Evolutionary conservation across 2,329 filamentous ascomycete genomes (phyloP).

Genomic region (Colletotrichum cereale): DNA sequence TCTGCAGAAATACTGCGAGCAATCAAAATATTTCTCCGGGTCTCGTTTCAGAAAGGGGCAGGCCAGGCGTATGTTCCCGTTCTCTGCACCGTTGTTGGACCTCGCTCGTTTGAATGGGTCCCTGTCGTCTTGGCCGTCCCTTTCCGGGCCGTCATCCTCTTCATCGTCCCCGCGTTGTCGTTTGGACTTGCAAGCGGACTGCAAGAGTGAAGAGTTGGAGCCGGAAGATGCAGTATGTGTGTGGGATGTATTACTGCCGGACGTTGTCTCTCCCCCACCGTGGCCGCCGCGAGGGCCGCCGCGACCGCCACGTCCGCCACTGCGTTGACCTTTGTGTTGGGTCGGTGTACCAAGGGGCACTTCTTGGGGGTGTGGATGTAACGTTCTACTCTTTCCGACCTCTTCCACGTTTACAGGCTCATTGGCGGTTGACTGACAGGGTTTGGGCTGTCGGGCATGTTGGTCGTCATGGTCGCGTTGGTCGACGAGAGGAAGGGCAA

Average conservation of each 20-base stretch:
- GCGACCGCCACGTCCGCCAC: not conserved
- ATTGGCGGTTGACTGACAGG: too few species aligned
- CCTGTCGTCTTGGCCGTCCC: not conserved
- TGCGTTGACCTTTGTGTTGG: not conserved
- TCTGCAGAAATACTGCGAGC: not conserved
- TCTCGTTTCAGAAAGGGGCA: not conserved
- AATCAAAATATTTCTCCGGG: not conserved
- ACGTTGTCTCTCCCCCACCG: not conserved
- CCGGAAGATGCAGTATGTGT: not conserved
- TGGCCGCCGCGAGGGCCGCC: too few species aligned
- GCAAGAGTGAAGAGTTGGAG: not conserved
- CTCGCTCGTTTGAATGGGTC: not conserved
- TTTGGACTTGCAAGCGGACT: not conserved
- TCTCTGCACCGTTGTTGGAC: not conserved
- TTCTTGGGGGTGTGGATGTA: not conserved
- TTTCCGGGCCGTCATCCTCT: not conserved
- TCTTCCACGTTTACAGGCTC: not conserved
- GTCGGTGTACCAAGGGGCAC: not conserved
- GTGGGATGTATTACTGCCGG: not conserved
- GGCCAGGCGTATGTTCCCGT: not conserved
- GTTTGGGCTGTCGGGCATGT: not conserved
- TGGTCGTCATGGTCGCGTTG: too few species aligned
- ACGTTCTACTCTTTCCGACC: not conserved
- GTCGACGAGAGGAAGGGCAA: not conserved
- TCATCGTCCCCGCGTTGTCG: not conserved